Evolutionary conservation across 2,329 filamentous ascomycete genomes (phyloP).

Genomic region (Cadophora luteo-olivacea): DNA sequence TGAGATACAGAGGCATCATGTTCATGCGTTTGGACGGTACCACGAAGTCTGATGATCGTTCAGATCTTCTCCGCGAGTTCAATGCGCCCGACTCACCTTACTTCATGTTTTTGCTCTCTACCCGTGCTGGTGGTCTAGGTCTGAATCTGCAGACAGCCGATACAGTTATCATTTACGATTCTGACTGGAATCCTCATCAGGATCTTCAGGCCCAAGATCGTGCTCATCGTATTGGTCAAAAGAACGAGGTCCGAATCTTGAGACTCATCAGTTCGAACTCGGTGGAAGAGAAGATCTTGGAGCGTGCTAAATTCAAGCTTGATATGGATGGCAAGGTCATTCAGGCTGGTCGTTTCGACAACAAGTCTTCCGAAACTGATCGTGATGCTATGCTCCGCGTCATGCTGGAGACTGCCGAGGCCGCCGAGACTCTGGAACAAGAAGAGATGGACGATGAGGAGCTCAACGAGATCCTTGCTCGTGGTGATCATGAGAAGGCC

Average conservation of each 20-base stretch:
- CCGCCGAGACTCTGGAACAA: slow-evolving; percentile 73
- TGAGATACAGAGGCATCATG: slow-evolving; percentile 81
- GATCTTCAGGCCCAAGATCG: slow-evolving; percentile 99
- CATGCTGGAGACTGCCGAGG: slow-evolving; percentile 83
- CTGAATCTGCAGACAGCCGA: slow-evolving; percentile 97
- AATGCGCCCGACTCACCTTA: slow-evolving; percentile 91
- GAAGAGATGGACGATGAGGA: slow-evolving; percentile 99
- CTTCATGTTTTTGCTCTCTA: slow-evolving; percentile 98
- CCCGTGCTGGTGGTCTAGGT: slow-evolving; percentile 96
- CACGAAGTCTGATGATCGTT: slow-evolving; percentile 97
- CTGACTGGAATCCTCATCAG: slow-evolving; percentile 99
- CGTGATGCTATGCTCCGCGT: slow-evolving; percentile 96
- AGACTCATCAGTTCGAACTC: slow-evolving; percentile 96
- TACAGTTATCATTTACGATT: slow-evolving; percentile 99
- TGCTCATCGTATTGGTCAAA: slow-evolving; percentile 99
- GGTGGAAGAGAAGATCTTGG: slow-evolving; percentile 97
- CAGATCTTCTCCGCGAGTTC: slow-evolving; percentile 86
- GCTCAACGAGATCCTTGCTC: slow-evolving; percentile 91
- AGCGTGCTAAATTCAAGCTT: slow-evolving; percentile 95
- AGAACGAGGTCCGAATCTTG: slow-evolving; percentile 98
- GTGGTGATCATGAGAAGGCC: slow-evolving; percentile 78
- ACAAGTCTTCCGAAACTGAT: slow-evolving; percentile 98
- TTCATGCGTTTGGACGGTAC: slow-evolving; percentile 95
- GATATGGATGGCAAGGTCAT: slow-evolving; percentile 99
- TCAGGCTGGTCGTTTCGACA: slow-evolving; percentile 98